phyloP scores from a whole-genome alignment of 352 stramenopile species.

The Phytopythium vexans region DNA sequence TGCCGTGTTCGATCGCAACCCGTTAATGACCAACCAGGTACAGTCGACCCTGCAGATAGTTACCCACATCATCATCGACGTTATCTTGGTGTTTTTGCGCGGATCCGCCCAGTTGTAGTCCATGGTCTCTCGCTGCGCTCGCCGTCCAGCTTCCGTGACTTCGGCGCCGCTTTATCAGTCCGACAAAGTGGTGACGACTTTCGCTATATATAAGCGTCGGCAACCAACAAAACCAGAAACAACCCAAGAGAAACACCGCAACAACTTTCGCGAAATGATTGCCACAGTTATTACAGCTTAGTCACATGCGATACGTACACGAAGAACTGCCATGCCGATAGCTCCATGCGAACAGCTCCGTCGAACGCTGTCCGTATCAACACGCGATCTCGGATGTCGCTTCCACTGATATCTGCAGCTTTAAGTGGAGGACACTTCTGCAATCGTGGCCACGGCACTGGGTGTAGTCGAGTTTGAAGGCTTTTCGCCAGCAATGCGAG shows the following conservation, averaged over 20 bases:
- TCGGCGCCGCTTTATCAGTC: not conserved
- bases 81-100: conserved; percentile 74
- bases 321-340: too few species aligned
- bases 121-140: conserved; percentile 22
- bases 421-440: too few species aligned
- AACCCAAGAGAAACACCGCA: too few species aligned
- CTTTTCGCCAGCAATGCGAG: conserved; percentile 36
- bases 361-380: too few species aligned
- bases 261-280: too few species aligned
- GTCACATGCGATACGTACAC: too few species aligned
- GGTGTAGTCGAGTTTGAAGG: not conserved
- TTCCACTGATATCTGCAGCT: not conserved
- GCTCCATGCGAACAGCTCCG: too few species aligned
- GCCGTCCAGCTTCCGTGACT: not conserved
- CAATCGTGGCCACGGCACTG: too few species aligned
- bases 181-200: not conserved
- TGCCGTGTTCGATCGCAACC: conserved; percentile 7
- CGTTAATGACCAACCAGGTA: not conserved
- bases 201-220: not conserved
- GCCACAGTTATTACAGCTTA: too few species aligned
- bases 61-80: conserved; percentile 73
- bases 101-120: conserved; percentile 84
- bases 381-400: too few species aligned
- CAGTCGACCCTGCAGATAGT: not conserved
- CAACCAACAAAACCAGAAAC: not conserved